These are phyloP conservation scores for Cadophora malorum DNA, from an alignment of 2,329 filamentous ascomycete genomes.

Conservation along the genomic window DNA sequence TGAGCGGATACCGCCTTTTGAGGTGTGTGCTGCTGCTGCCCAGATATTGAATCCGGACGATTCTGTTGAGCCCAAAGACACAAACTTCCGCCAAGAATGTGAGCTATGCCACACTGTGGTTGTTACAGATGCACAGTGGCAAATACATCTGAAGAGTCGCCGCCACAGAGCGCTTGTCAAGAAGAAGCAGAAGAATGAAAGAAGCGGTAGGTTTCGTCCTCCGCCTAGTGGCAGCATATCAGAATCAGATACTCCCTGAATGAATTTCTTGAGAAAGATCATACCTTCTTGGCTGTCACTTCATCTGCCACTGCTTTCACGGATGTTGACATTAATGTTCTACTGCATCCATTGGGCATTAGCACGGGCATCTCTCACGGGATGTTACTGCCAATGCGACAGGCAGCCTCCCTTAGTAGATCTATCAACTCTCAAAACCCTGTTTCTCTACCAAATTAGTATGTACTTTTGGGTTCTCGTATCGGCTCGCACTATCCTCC, in stretches of 20 bases:
- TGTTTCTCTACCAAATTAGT: no score
- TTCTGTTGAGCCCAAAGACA: slow-evolving; percentile 49
- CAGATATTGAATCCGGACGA: slow-evolving; percentile 63
- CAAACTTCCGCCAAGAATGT: slow-evolving; percentile 65
- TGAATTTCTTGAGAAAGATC: background rate
- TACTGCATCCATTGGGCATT: no score
- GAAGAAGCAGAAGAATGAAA: slow-evolving; percentile 37
- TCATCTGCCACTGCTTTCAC: background rate
- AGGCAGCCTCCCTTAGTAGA: no score
- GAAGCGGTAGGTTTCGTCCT: slow-evolving; percentile 30
- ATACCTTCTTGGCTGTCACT: background rate
- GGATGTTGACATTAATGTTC: no score
- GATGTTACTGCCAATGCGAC: no score
- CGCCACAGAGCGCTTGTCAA: slow-evolving; percentile 47
- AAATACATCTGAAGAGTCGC: slow-evolving; percentile 53
- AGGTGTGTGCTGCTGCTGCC: slow-evolving; percentile 63
- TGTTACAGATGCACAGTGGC: slow-evolving; percentile 61
- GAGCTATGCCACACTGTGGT: slow-evolving; percentile 72
- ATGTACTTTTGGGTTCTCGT: background rate
- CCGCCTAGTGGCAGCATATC: slow-evolving; percentile 18
- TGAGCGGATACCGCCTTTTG: slow-evolving; percentile 50
- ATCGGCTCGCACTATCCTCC: background rate
- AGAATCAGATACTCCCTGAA: slow-evolving; percentile 11
- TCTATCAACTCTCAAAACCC: no score
- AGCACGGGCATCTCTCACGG: no score